phyloP scores from a whole-genome alignment of 2,329 filamentous ascomycete genomes.

The Diplodia scrobiculata region DNA sequence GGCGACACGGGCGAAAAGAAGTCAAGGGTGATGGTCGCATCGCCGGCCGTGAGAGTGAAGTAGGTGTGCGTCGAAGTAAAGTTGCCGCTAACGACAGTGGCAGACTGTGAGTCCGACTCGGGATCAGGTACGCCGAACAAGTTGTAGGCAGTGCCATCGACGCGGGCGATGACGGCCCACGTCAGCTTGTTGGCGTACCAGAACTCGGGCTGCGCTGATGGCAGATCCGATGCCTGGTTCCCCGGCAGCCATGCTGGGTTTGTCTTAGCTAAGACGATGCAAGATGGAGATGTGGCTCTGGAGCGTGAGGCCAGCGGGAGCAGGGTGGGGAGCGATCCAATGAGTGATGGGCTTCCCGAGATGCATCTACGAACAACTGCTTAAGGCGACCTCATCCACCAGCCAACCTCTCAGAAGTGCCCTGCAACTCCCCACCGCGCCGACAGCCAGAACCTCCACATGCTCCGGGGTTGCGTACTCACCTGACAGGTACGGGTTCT shows the following conservation, averaged over 20 bases:
- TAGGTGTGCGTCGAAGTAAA: constrained; percentile 50
- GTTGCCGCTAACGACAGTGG: constrained; percentile 41
- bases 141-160: constrained; percentile 47
- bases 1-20: constrained; percentile 52
- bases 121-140: constrained; percentile 46
- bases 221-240: constrained; percentile 42
- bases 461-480: constrained; percentile 1
- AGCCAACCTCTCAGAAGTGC: neutral
- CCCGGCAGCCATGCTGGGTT: constrained; percentile 48
- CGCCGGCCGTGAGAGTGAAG: constrained; percentile 46
- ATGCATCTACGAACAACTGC: constrained; percentile 24
- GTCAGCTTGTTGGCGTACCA: constrained; percentile 48
- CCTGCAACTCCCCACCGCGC: constrained; percentile 2
- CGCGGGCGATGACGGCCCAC: constrained; percentile 49
- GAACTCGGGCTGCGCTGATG: constrained; percentile 47
- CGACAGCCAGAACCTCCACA: neutral
- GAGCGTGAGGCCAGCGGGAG: neutral
- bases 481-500: constrained; percentile 49
- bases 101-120: constrained; percentile 38
- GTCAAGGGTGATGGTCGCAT: constrained; percentile 44
- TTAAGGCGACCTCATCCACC: constrained; percentile 3
- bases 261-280: constrained; percentile 27
- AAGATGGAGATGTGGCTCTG: constrained; percentile 23
- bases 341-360: constrained; percentile 11
- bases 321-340: constrained; percentile 23